These are phyloP conservation scores for Ustilago hordei DNA, from an alignment of 1,284 basidiomycete genomes.

Conservation along the genomic window DNA sequence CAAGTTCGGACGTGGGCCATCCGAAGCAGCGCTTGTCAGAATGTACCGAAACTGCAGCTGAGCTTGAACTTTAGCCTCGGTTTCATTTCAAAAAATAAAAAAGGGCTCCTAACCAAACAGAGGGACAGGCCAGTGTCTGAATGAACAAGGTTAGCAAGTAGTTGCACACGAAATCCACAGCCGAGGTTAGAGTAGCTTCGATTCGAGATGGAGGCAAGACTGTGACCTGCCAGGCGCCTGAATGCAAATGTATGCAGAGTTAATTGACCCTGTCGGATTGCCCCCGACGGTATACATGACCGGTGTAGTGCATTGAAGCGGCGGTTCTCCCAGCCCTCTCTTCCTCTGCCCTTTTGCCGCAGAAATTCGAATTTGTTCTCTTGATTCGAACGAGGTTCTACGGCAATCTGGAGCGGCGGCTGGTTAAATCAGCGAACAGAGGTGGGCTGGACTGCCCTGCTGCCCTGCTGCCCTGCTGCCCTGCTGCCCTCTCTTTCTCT, in stretches of 20 bases:
- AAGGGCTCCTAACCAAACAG: background rate
- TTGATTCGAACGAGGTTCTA: background rate
- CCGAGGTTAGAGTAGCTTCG: background rate
- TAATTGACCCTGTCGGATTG: background rate
- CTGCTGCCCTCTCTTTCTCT: too few relatives aligned
- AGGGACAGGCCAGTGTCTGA: background rate
- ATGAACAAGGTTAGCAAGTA: background rate
- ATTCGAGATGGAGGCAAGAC: background rate
- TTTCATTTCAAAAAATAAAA: background rate
- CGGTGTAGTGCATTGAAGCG: background rate
- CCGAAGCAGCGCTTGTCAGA: slow-evolving; percentile 25
- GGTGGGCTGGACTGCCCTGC: background rate
- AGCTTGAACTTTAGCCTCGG: slow-evolving; percentile 2
- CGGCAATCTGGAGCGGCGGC: slow-evolving; percentile 17
- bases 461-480: too few relatives aligned
- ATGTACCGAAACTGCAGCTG: slow-evolving; percentile 18
- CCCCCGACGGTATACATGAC: background rate
- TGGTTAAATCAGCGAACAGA: slow-evolving; percentile 23
- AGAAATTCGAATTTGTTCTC: background rate
- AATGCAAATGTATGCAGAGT: background rate
- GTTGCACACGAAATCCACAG: background rate
- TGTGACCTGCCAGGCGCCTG: background rate
- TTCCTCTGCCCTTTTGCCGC: too few relatives aligned
- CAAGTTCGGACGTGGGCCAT: slow-evolving; percentile 18
- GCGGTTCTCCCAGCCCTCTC: background rate